A percentile compares a stretch with the other conserved stretches of the same genome.
Evolutionary conservation across 805 yeast genomes (phyloP).

Genomic region (Wickerhamiella siamensis): DNA sequence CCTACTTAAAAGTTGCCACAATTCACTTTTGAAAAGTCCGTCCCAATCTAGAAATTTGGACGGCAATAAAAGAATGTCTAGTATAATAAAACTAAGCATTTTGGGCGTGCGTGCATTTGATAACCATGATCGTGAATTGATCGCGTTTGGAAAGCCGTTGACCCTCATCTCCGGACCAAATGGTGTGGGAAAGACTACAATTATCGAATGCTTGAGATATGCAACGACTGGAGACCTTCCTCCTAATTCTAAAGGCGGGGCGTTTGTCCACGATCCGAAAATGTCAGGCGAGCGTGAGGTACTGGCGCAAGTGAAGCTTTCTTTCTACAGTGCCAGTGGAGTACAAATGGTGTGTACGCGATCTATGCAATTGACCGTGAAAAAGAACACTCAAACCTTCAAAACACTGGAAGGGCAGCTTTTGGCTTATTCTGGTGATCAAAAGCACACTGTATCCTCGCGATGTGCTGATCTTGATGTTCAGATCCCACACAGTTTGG

Average conservation of each 20-base stretch:
- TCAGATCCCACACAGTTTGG: conserved; percentile 68
- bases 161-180: conserved; percentile 91
- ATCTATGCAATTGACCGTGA: conserved; percentile 59
- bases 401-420: conserved; percentile 87
- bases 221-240: conserved; percentile 95
- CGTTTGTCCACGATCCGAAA: conserved; percentile 87
- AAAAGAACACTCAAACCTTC: conserved; percentile 52
- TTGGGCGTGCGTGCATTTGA: conserved; percentile 88
- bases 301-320: conserved; percentile 79
- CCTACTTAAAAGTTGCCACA: too few relatives aligned
- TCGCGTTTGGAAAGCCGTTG: conserved; percentile 78
- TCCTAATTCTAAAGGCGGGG: conserved; percentile 92
- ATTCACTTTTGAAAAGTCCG: too few relatives aligned
- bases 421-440: conserved; percentile 44
- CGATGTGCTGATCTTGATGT: conserved; percentile 73
- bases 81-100: conserved; percentile 41
- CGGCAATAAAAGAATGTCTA: too few relatives aligned
- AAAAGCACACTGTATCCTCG: conserved; percentile 51
- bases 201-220: conserved; percentile 85
- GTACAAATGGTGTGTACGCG: conserved; percentile 75
- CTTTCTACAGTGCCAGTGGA: conserved; percentile 60
- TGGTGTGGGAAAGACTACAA: conserved; percentile 94
- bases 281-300: conserved; percentile 52
- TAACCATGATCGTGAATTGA: conserved; percentile 68
- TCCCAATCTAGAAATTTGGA: too few relatives aligned